Evolutionary conservation across 257 asterid genomes (phyloP).

Genomic region (Petunia secreta): DNA sequence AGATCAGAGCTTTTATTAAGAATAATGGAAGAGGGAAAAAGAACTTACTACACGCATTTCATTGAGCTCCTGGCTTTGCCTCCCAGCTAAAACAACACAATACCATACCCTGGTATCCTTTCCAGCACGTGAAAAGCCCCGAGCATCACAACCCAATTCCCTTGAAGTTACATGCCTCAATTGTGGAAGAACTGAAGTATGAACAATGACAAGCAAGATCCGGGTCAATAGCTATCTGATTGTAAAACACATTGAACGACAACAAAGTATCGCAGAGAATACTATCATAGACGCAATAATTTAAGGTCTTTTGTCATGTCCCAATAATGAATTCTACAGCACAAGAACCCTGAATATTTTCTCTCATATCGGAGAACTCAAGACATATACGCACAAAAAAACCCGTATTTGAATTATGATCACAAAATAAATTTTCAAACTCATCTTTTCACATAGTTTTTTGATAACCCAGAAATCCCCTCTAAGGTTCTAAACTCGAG

Average conservation of each 20-base stretch:
- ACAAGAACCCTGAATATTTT: not conserved
- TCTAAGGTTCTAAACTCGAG: too few species aligned
- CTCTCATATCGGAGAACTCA: not conserved
- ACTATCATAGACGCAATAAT: not conserved
- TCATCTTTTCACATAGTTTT: not conserved
- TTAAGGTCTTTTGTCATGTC: not conserved
- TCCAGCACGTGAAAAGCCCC: constrained; percentile 90
- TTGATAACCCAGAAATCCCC: too few species aligned
- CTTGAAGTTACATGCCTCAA: constrained; percentile 76
- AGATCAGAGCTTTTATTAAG: constrained; percentile 8
- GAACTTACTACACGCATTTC: constrained; percentile 89
- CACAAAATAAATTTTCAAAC: constrained; percentile 4
- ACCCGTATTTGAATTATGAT: not conserved
- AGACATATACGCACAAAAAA: not conserved
- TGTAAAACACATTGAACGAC: constrained; percentile 23
- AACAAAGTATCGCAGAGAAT: not conserved
- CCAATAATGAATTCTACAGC: not conserved
- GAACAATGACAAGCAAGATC: not conserved
- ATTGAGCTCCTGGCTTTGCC: constrained; percentile 85
- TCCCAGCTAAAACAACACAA: constrained; percentile 89
- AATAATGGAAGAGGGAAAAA: constrained; percentile 22
- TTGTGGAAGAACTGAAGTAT: constrained; percentile 83
- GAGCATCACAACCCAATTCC: constrained; percentile 89
- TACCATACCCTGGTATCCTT: constrained; percentile 83
- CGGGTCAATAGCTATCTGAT: constrained; percentile 26